These are phyloP conservation scores for Schizochytrium sp. DNA, from an alignment of 108 stramenopile species.

Conservation along the genomic window DNA sequence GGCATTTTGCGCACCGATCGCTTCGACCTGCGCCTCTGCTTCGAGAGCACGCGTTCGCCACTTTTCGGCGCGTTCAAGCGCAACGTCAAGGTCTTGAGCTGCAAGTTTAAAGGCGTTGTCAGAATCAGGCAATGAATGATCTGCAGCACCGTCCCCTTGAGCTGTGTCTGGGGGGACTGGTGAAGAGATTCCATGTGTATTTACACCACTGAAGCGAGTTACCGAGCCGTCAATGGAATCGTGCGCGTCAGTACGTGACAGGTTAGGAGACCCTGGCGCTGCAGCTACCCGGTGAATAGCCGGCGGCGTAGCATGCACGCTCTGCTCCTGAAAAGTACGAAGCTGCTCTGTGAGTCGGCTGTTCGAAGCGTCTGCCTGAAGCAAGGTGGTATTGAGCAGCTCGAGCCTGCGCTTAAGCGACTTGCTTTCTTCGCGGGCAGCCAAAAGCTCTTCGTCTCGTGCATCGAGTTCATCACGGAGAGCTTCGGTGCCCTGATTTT, in stretches of 20 bases:
- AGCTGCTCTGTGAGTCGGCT: background rate
- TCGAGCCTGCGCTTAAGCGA: background rate
- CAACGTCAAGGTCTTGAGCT: background rate
- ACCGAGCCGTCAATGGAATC: too few species aligned
- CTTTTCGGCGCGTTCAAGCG: background rate
- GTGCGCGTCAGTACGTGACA: too few species aligned
- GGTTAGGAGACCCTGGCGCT: too few species aligned
- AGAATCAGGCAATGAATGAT: too few species aligned
- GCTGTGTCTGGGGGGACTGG: too few species aligned
- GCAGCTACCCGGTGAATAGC: too few species aligned
- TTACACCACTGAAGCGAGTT: too few species aligned
- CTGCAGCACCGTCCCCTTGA: too few species aligned
- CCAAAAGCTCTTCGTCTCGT: background rate
- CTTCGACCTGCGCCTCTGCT: background rate
- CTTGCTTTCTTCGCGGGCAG: background rate
- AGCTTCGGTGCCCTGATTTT: background rate
- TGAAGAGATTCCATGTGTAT: too few species aligned
- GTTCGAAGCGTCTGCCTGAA: background rate
- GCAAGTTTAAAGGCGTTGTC: too few species aligned
- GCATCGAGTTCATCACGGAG: background rate
- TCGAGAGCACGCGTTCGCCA: conserved; percentile 3
- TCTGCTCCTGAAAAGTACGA: background rate
- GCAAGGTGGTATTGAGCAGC: background rate
- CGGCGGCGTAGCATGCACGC: background rate
- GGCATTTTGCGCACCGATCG: background rate